Conservation (phyloP, 257 asterid species). For the Galeopsis tetrahit region DNA sequence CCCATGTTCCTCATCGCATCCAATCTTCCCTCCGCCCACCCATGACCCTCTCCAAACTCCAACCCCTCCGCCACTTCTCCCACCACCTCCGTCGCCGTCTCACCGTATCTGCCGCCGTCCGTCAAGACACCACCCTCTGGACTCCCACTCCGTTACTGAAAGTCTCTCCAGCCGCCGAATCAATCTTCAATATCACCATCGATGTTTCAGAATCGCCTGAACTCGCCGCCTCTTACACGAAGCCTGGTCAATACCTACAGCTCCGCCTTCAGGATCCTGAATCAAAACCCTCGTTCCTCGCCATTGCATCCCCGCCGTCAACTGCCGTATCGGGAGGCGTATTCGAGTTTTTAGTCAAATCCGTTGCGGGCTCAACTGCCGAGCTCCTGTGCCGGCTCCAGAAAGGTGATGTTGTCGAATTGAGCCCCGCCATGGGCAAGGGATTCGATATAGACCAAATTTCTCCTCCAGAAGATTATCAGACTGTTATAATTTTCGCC, state of each 20-base stretch:
- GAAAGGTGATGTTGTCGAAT: conserved; percentile 84
- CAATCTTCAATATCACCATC: conserved; percentile 70
- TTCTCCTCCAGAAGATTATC: conserved; percentile 67
- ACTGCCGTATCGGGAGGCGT: conserved; percentile 64
- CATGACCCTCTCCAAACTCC: conserved; percentile 63
- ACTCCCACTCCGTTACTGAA: conserved; percentile 69
- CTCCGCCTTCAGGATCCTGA: conserved; percentile 64
- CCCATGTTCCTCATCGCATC: conserved; percentile 60
- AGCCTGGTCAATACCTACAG: conserved; percentile 92
- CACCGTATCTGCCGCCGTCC: conserved; percentile 64
- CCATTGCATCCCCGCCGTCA: conserved; percentile 91
- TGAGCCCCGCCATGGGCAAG: conserved; percentile 81
- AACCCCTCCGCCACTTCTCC: conserved; percentile 49
- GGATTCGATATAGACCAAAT: conserved; percentile 75
- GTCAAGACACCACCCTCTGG: conserved; percentile 75
- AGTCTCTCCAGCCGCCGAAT: conserved; percentile 82
- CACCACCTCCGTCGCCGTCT: conserved; percentile 48
- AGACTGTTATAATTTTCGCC: conserved; percentile 83
- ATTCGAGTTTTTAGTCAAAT: conserved; percentile 82
- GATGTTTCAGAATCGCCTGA: conserved; percentile 90
- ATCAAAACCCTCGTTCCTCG: conserved; percentile 77
- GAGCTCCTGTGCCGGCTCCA: conserved; percentile 76
- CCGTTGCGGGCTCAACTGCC: conserved; percentile 79
- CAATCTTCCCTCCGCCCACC: conserved; percentile 45
- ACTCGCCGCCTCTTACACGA: conserved; percentile 73